A percentile compares a stretch with the other conserved stretches of the same genome.
These are phyloP conservation scores for Penicillium verhagenii DNA, from an alignment of 495 filamentous ascomycete genomes.

Conservation along the genomic window DNA sequence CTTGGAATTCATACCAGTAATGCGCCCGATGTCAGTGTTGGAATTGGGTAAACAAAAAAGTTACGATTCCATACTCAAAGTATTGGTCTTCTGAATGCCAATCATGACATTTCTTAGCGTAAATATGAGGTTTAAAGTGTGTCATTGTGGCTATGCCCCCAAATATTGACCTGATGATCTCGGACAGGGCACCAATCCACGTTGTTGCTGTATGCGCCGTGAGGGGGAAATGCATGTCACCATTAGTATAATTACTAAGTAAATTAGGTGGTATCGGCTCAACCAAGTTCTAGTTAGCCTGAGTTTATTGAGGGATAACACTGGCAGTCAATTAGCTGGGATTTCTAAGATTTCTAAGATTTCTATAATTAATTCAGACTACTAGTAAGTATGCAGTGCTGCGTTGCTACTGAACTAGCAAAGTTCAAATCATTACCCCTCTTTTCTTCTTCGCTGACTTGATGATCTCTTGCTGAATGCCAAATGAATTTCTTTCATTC, in stretches of 20 bases:
- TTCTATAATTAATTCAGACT: slow-evolving; percentile 20
- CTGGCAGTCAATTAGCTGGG: slow-evolving; percentile 9
- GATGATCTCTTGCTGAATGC: neutral
- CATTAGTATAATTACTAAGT: neutral
- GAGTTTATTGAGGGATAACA: neutral
- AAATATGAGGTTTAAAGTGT: neutral
- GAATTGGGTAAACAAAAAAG: neutral
- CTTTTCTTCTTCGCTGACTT: neutral
- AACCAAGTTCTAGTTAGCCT: too few species aligned
- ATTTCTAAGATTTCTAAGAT: slow-evolving; percentile 17
- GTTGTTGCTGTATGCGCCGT: neutral
- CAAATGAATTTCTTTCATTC: too few species aligned
- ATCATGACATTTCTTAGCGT: neutral
- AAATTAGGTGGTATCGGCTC: neutral
- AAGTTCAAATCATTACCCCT: slow-evolving; percentile 2
- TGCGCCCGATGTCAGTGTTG: neutral
- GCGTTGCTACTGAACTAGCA: neutral
- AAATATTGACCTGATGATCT: neutral
- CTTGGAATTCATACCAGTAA: neutral
- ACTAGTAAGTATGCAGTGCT: neutral
- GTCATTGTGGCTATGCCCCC: neutral
- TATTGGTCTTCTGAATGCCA: neutral
- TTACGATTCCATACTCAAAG: neutral
- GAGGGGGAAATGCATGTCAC: neutral
- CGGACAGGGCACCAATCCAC: neutral